Evolutionary conservation across 192 early-diverging fungal genomes (phyloP).

Genomic region (Coemansia sp.): DNA sequence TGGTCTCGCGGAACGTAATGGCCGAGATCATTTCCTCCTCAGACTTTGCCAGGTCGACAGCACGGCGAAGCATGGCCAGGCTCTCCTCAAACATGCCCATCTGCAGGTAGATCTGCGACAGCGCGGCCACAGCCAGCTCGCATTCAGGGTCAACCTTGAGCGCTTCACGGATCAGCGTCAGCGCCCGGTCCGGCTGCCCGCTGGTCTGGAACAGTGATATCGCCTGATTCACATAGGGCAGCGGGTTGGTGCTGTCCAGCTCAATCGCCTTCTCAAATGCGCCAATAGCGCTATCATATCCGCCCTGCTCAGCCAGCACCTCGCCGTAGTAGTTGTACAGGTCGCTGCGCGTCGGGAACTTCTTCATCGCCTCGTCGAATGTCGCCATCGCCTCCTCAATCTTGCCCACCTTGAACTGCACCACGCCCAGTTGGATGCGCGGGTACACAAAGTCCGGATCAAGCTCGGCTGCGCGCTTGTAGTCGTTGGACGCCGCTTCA

Average conservation of each 20-base stretch:
- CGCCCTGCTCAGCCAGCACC: constrained; percentile 83
- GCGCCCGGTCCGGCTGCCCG: constrained; percentile 70
- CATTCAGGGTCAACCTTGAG: constrained; percentile 92
- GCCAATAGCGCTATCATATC: constrained; percentile 75
- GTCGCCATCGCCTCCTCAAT: constrained; percentile 69
- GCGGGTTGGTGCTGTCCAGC: constrained; percentile 77
- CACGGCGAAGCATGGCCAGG: constrained; percentile 78
- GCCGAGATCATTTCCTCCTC: constrained; percentile 88
- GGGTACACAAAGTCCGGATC: constrained; percentile 84
- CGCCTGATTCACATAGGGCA: constrained; percentile 98
- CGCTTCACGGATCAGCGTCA: constrained; percentile 74
- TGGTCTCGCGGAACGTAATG: constrained; percentile 68
- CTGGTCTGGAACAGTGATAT: constrained; percentile 76
- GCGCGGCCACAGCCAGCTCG: constrained; percentile 85
- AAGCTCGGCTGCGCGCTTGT: constrained; percentile 73
- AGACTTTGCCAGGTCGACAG: constrained; percentile 79
- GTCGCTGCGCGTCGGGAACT: constrained; percentile 80
- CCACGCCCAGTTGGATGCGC: constrained; percentile 92
- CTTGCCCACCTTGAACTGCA: constrained; percentile 87
- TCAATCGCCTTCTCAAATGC: constrained; percentile 88
- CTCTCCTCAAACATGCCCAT: constrained; percentile 84
- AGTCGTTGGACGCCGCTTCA: constrained; percentile 79
- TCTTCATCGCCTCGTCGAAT: constrained; percentile 76
- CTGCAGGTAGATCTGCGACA: constrained; percentile 80
- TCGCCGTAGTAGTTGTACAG: constrained; percentile 98